phyloP scores from a whole-genome alignment of 2,329 filamentous ascomycete genomes.

The Talaromyces amestolkiae region DNA sequence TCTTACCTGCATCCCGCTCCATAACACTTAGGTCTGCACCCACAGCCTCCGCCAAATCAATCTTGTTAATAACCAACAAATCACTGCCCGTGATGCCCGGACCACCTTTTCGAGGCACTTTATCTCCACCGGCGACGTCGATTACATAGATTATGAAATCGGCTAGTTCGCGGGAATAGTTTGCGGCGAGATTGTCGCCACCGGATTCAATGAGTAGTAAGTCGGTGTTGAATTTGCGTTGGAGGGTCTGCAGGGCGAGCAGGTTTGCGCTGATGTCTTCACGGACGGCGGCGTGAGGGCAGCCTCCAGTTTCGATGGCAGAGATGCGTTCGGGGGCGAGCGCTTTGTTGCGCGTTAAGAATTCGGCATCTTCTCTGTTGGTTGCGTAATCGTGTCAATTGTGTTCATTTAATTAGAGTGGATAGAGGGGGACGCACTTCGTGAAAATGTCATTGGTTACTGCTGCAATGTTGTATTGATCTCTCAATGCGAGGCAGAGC shows the following conservation, averaged over 20 bases:
- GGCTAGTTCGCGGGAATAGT: slow-evolving; percentile 91
- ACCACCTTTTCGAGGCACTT: slow-evolving; percentile 92
- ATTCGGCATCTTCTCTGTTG: slow-evolving; percentile 85
- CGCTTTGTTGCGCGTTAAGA: slow-evolving; percentile 82
- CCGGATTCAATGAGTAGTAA: slow-evolving; percentile 91
- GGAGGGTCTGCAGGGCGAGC: slow-evolving; percentile 84
- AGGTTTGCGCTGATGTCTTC: slow-evolving; percentile 96
- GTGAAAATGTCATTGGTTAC: slow-evolving; percentile 99
- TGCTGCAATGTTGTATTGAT: slow-evolving; percentile 80
- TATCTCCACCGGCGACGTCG: slow-evolving; percentile 93
- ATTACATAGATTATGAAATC: slow-evolving; percentile 99
- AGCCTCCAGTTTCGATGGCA: slow-evolving; percentile 96
- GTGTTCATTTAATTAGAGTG: neutral
- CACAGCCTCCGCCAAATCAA: slow-evolving; percentile 83
- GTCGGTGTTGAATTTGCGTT: slow-evolving; percentile 74
- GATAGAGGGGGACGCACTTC: slow-evolving; percentile 41
- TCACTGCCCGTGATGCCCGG: slow-evolving; percentile 97
- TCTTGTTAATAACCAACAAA: slow-evolving; percentile 93
- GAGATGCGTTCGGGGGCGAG: slow-evolving; percentile 80
- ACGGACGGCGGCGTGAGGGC: slow-evolving; percentile 92
- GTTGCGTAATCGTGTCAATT: neutral
- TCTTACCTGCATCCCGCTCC: slow-evolving; percentile 91
- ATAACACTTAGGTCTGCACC: slow-evolving; percentile 90
- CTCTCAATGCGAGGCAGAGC: slow-evolving; percentile 79
- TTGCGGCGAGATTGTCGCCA: slow-evolving; percentile 94